Conservation (phyloP, 768 basidiomycete genomes). For the Mycena capillaripes region DNA sequence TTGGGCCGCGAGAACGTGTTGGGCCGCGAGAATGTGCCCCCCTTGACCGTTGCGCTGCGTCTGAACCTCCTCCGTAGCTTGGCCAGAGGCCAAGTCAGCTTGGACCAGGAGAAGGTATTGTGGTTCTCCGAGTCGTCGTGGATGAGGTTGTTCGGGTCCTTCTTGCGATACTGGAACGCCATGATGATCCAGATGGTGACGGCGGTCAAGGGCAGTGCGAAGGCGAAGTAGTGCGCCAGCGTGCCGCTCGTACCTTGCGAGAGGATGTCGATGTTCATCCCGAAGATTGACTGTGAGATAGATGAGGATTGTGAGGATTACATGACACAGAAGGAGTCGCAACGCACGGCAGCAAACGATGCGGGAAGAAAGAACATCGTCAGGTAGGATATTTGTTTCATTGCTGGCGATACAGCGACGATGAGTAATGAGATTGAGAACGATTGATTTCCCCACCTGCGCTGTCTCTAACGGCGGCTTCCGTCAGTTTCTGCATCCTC, state of each 20-base stretch:
- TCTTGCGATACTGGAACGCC: slow-evolving; percentile 56
- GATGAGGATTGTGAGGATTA: background rate
- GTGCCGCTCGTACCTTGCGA: slow-evolving; percentile 46
- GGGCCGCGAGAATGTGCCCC: background rate
- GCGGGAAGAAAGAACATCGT: slow-evolving; percentile 75
- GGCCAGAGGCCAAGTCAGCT: background rate
- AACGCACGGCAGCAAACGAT: slow-evolving; percentile 59
- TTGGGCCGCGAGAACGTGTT: background rate
- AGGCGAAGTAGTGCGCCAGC: slow-evolving; percentile 54
- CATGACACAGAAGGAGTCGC: background rate
- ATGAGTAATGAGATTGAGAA: background rate
- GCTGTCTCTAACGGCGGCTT: slow-evolving; percentile 58
- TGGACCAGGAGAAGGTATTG: background rate
- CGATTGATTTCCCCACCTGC: slow-evolving; percentile 45
- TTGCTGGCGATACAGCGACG: slow-evolving; percentile 45
- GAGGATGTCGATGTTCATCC: slow-evolving; percentile 69
- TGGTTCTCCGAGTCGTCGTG: slow-evolving; percentile 17
- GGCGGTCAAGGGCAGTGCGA: slow-evolving; percentile 56
- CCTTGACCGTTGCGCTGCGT: background rate
- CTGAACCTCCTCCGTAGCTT: background rate
- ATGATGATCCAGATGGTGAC: slow-evolving; percentile 62
- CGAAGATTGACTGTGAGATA: slow-evolving; percentile 59
- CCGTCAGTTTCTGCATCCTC: slow-evolving; percentile 55
- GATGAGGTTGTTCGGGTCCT: slow-evolving; percentile 14
- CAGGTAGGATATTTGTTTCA: slow-evolving; percentile 69